These are phyloP conservation scores for Fusarium sp. DNA, from an alignment of 2,329 filamentous ascomycete genomes.

Conservation along the genomic window DNA sequence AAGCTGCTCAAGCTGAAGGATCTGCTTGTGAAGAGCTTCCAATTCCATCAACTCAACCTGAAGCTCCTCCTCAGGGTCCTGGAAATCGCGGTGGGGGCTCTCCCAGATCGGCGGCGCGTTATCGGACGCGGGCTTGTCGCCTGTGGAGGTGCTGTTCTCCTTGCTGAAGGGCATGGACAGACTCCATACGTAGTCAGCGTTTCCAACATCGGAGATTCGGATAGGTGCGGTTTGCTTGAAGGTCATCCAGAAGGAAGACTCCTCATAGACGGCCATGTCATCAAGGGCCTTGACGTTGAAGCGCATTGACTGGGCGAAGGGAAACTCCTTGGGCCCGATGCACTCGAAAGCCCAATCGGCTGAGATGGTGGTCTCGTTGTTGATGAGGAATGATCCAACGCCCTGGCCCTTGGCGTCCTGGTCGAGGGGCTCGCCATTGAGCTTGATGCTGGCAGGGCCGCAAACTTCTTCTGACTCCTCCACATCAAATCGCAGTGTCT, in stretches of 20 bases:
- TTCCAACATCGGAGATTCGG: constrained; percentile 57
- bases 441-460: constrained; percentile 57
- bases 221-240: constrained; percentile 60
- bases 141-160: constrained; percentile 7
- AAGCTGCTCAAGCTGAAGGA: constrained; percentile 55
- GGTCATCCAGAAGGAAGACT: constrained; percentile 55
- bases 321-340: constrained; percentile 51
- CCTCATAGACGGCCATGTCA: constrained; percentile 51
- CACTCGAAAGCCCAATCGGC: constrained; percentile 63
- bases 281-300: constrained; percentile 58
- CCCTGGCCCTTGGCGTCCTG: constrained; percentile 56
- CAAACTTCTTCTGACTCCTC: constrained; percentile 59
- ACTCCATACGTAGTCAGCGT: constrained; percentile 49
- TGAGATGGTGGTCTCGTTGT: constrained; percentile 53
- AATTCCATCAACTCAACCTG: constrained; percentile 59
- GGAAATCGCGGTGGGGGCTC: constrained; percentile 43
- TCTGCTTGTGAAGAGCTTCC: constrained; percentile 55
- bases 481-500: constrained; percentile 59
- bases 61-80: constrained; percentile 47
- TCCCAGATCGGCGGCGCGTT: constrained; percentile 21
- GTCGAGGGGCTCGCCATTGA: constrained; percentile 58
- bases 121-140: constrained; percentile 8
- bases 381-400: constrained; percentile 55
- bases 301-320: constrained; percentile 57
- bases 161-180: constrained; percentile 42